Base-by-base conservation (phyloP, 495 filamentous ascomycete genomes). In the Peziza echinospora region DNA sequence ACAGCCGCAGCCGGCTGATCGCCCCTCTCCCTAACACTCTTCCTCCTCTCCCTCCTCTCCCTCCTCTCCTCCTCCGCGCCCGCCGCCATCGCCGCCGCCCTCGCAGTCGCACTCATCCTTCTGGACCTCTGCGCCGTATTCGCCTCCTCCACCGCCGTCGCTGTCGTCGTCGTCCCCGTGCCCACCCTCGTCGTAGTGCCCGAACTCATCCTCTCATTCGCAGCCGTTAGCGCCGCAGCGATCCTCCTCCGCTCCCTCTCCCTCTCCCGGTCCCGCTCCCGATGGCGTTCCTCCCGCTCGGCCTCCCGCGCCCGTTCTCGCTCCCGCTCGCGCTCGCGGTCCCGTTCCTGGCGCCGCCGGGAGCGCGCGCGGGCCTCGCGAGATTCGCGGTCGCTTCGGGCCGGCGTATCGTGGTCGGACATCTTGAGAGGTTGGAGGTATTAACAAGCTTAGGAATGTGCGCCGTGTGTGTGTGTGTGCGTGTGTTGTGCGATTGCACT, bases 21-120 rank as follows among this genome's bases (percentile, higher is more conserved):
- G 16, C 57, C 56, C 43, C 66, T 68, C 13, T 60, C 54, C 40
- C 57, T 62, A 5, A 66, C 61, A 11, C 65, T 64, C 44, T 69
- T 67, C n/a, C 70, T 70, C 5, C 63, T 1, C 6, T 11, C 13
- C 30, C 30, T 37, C 19, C 30, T 37, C 30, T 37, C 30, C 30
- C 30, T 11, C 30, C 30, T 37, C 13, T 11, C 19, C 3, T 17
- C 30, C 3, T 17, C 30, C 30, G 13, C 13, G 6, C 4, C 30
- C 3, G 19, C 3, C 30, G 13, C 30, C 30, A 17, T 17, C 19
- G 30, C 30, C 11, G 30, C 30, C 2, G 30, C 30, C 19, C 13
- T 17, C 30, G 13, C 30, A 7, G 30, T 7, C 0, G 30, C 30
- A 37, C 19, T 37, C 19, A 37, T 37, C 30, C 19, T 37, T 37